Percentiles rank a stretch among this genome's conserved stretches.
phyloP scores from a whole-genome alignment of 2,329 filamentous ascomycete genomes.

The Macrophomina tecta region DNA sequence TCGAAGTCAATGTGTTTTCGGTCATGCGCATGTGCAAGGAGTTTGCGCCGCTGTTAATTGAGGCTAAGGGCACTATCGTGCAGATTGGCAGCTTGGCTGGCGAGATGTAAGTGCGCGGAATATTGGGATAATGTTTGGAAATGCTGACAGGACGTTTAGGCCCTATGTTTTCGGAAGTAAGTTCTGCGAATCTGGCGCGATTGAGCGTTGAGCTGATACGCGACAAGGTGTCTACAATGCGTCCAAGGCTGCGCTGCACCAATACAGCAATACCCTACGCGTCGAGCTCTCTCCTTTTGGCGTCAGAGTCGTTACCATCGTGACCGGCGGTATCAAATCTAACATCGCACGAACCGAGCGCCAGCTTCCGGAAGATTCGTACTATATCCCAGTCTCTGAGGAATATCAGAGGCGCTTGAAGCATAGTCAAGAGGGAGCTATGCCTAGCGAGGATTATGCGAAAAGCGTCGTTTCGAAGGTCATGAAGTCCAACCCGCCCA shows the following conservation, averaged over 20 bases:
- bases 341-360: slow-evolving; percentile 62
- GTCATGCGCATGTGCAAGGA: slow-evolving; percentile 64
- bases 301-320: slow-evolving; percentile 54
- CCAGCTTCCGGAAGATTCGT: slow-evolving; percentile 52
- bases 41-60: slow-evolving; percentile 61
- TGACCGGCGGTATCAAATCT: slow-evolving; percentile 66
- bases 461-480: slow-evolving; percentile 61
- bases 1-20: slow-evolving; percentile 63
- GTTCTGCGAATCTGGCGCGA: slow-evolving; percentile 61
- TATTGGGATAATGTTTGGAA: background rate
- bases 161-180: slow-evolving; percentile 49
- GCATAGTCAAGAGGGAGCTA: slow-evolving; percentile 60
- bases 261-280: slow-evolving; percentile 40
- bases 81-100: slow-evolving; percentile 54
- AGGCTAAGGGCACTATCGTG: slow-evolving; percentile 52
- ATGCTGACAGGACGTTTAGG: slow-evolving; percentile 15
- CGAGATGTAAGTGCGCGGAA: slow-evolving; percentile 38
- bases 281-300: slow-evolving; percentile 62
- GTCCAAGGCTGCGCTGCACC: slow-evolving; percentile 36
- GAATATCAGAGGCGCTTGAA: slow-evolving; percentile 59
- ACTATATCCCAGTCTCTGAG: slow-evolving; percentile 59
- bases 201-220: slow-evolving; percentile 63
- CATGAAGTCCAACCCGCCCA: slow-evolving; percentile 43
- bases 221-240: slow-evolving; percentile 45
- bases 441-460: slow-evolving; percentile 61